Conservation (phyloP, 768 basidiomycete species). For the Serendipita indica region DNA sequence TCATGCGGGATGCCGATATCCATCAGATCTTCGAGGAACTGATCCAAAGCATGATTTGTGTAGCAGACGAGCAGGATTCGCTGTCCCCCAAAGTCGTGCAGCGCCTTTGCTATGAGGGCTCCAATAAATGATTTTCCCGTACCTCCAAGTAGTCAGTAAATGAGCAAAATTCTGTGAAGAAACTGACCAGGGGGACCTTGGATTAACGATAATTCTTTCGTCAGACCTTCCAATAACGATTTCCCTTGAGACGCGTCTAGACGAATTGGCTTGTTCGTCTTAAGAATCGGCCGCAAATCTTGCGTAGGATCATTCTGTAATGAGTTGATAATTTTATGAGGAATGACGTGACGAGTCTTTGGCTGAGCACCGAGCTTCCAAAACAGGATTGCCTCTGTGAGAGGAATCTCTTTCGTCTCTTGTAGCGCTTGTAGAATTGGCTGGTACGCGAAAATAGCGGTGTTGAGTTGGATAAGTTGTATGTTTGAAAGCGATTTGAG, state of each 20-base stretch:
- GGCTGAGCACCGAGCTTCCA: constrained; percentile 29
- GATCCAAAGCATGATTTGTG: constrained; percentile 62
- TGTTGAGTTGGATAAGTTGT: constrained; percentile 42
- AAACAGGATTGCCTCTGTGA: constrained; percentile 37
- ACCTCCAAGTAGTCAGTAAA: constrained; percentile 26
- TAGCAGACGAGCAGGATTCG: constrained; percentile 56
- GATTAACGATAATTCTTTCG: constrained; percentile 42
- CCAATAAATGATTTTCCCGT: constrained; percentile 67
- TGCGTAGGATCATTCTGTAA: constrained; percentile 22
- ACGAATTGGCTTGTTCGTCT: constrained; percentile 23
- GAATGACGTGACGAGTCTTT: constrained; percentile 12
- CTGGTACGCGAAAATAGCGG: constrained; percentile 46
- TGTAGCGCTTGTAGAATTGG: constrained; percentile 47
- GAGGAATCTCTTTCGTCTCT: constrained; percentile 29
- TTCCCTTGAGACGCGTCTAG: constrained; percentile 38
- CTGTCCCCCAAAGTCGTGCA: constrained; percentile 33
- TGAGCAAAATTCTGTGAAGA: neutral
- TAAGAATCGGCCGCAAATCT: constrained; percentile 30
- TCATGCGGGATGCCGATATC: constrained; percentile 38
- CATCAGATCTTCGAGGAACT: constrained; percentile 49
- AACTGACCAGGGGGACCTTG: constrained; percentile 56
- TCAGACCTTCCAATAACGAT: constrained; percentile 37
- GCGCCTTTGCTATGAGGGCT: constrained; percentile 44
- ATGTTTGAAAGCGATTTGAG: constrained; percentile 27
- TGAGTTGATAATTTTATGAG: constrained; percentile 19